phyloP scores from a whole-genome alignment of 2,329 filamentous ascomycete genomes.

The Microdochium bolleyi region DNA sequence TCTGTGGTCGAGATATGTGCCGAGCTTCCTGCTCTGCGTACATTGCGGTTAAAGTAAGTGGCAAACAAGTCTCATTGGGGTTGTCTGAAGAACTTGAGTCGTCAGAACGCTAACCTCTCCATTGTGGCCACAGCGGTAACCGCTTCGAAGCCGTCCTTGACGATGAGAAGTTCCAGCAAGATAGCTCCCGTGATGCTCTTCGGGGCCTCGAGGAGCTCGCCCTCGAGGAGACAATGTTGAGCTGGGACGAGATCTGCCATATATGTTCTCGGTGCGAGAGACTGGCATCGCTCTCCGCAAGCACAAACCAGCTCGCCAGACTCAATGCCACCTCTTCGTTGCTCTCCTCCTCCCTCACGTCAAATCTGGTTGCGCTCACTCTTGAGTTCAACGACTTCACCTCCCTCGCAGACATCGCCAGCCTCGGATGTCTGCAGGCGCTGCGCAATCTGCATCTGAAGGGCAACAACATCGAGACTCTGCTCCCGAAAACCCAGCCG shows the following conservation, averaged over 20 bases:
- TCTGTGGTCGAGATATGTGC: conserved; percentile 65
- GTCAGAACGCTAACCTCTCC: no score
- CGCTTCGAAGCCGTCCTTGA: conserved; percentile 48
- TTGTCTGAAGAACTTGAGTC: conserved; percentile 3
- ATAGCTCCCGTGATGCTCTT: conserved; percentile 30
- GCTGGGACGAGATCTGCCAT: conserved; percentile 55
- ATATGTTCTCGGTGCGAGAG: conserved; percentile 44
- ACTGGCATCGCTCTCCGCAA: conserved; percentile 41
- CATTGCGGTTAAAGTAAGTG: conserved; percentile 63
- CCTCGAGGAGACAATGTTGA: conserved; percentile 59
- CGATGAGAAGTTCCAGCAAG: conserved; percentile 24
- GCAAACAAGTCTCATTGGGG: background rate
- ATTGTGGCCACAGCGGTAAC: conserved; percentile 59
- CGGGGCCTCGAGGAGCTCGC: conserved; percentile 49
- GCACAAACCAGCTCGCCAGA: conserved; percentile 48
- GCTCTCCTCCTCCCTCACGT: conserved; percentile 42
- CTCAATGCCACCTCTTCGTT: conserved; percentile 31
- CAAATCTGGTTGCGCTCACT: conserved; percentile 53
- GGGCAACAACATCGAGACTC: conserved; percentile 58
- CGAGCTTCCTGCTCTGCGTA: conserved; percentile 57
- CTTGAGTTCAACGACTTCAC: conserved; percentile 67
- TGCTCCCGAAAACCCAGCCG: conserved; percentile 10
- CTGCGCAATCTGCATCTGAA: conserved; percentile 64
- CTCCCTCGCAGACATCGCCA: conserved; percentile 46
- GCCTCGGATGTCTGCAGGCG: conserved; percentile 40